phyloP scores from a whole-genome alignment of 192 early-diverging fungal species.

The Rhizoclosmatium sp. region DNA sequence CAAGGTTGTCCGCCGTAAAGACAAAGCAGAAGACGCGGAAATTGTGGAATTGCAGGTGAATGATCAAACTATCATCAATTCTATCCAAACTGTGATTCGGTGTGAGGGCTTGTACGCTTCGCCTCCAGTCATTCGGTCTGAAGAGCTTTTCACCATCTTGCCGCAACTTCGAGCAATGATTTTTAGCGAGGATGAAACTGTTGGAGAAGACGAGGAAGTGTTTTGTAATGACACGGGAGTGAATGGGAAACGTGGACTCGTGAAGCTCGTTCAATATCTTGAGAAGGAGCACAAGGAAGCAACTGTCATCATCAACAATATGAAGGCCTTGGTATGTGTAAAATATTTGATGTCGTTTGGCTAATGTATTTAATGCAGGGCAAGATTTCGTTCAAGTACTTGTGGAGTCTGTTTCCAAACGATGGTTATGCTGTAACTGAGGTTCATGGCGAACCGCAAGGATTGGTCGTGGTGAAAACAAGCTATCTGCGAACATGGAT shows the following conservation, averaged over 20 bases:
- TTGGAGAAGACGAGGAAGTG: constrained; percentile 5
- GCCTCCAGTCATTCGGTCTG: not conserved
- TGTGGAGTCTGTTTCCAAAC: not conserved
- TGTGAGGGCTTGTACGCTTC: not conserved
- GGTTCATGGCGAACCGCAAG: not conserved
- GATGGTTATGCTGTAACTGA: constrained; percentile 11
- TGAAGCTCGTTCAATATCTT: not conserved
- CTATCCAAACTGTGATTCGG: not conserved
- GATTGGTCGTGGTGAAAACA: constrained; percentile 6
- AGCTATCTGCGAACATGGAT: not conserved
- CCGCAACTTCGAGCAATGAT: not conserved
- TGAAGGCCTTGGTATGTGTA: not conserved
- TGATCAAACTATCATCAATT: not conserved
- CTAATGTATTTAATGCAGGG: not conserved
- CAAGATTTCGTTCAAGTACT: constrained; percentile 20
- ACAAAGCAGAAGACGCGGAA: not conserved
- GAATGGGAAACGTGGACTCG: not conserved
- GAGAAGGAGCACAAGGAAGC: not conserved
- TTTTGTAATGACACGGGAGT: not conserved
- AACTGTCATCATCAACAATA: constrained; percentile 3
- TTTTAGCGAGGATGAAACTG: not conserved
- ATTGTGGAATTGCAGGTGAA: not conserved
- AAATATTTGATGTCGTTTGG: not conserved
- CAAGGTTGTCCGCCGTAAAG: not conserved
- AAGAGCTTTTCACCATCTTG: constrained; percentile 19